Percentiles rank a stretch among this genome's conserved stretches.
Conservation (phyloP, 106 monocot genomes). For the Allium fistulosum region DNA sequence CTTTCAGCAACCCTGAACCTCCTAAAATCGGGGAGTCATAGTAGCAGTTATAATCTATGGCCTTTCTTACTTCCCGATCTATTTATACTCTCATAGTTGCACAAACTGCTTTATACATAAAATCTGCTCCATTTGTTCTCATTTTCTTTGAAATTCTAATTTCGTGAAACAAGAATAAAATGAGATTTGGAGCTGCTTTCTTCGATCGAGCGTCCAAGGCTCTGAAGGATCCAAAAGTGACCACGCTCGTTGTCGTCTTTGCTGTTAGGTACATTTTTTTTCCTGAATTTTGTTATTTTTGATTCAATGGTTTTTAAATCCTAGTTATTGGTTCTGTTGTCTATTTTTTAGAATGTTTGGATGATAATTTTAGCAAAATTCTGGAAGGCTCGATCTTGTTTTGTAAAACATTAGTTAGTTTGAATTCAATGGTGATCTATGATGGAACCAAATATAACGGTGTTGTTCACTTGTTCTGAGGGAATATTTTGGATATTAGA, state of each 20-base stretch:
- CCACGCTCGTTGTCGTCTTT: constrained; percentile 34
- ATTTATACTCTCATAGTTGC: too few species aligned
- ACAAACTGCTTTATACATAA: background rate
- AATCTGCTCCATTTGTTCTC: background rate
- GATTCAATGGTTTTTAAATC: background rate
- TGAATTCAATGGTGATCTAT: too few species aligned
- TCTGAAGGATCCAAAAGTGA: constrained; percentile 22
- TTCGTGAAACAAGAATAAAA: constrained; percentile 1
- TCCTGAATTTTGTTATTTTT: background rate
- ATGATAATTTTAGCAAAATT: background rate
- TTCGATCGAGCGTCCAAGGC: constrained; percentile 30
- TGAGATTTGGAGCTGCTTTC: constrained; percentile 28
- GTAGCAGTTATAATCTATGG: too few species aligned
- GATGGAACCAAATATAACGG: too few species aligned
- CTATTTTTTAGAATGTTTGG: background rate
- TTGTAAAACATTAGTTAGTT: too few species aligned
- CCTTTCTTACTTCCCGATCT: too few species aligned
- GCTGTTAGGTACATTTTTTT: constrained; percentile 34
- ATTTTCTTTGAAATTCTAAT: background rate
- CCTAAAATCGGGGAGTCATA: too few species aligned
- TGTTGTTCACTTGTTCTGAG: too few species aligned
- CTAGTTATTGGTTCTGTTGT: background rate
- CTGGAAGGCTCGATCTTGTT: background rate
- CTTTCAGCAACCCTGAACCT: too few species aligned
- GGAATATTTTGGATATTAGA: too few species aligned